Evolutionary conservation across 805 yeast species (phyloP), one percentile per base, ranked within the genome.

Genomic region (Kuraishia capsulata): DNA sequence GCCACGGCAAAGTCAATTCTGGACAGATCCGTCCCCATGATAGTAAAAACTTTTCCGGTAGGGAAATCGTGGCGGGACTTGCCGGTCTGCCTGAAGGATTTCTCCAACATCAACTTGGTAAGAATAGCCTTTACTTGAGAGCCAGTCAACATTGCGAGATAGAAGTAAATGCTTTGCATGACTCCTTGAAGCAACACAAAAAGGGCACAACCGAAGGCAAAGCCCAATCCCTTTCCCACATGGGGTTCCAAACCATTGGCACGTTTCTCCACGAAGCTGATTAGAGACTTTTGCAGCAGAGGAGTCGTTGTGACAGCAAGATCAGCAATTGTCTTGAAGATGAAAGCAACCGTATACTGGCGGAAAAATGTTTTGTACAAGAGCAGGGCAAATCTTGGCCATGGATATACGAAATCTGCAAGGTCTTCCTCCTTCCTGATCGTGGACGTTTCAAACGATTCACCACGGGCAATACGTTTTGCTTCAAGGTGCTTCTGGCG

Each of bases 11-110:
- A 69, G 56, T 85, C 95, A 24, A 87, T 67, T 54, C 95, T 74
- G 24, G 86, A 70, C 32, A 87, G 62, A 56, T 88, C 96, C 0
- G 95, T 77, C 40, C 89, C 83, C 61, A 87, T 76, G 52, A 87
- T 60, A 10, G 87, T 77, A 28, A 90, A 84, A 40, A 88, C 69
- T 43, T 76, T 78, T 40, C 92, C 85, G 28, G 73, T 67, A 1
- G 94, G 78, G 51, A 64, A 85, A 42, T 69, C 63, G 48, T 78
- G 79, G 36, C 68, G 73, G 4, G 89, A 76, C 38, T 64, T 67
- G 6, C 78, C 70, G 40, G 79, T 76, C 30, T 87, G 64, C 37
- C 57, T 64, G 48, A 83, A 73, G 13, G 86, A 65, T 54, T 87
- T 87, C 35, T 73, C 73, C 43, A 82, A 65, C 16, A 85, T 63